Conservation (phyloP, 345 rosid species). For the Boechera stricta region DNA sequence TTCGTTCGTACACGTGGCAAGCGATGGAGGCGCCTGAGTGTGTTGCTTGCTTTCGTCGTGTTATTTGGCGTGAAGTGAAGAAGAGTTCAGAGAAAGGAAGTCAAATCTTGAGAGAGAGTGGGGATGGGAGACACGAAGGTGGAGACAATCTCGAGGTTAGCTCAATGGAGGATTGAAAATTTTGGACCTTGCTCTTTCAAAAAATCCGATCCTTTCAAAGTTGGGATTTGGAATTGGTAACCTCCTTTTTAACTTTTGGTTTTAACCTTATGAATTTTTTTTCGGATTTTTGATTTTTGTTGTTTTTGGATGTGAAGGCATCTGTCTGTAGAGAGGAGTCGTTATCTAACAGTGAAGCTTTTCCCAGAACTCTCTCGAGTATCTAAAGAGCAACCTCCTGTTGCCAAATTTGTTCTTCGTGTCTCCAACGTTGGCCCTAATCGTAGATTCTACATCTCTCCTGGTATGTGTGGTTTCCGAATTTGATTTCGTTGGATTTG, state of each 20-base stretch:
- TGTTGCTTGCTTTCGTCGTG: conserved; percentile 39
- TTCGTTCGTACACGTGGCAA: conserved; percentile 42
- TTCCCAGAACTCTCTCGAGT: conserved; percentile 77
- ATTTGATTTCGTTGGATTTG: not conserved
- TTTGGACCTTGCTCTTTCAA: conserved; percentile 77
- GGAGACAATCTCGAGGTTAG: conserved; percentile 86
- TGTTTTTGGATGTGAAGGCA: conserved; percentile 55
- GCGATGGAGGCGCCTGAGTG: conserved; percentile 11
- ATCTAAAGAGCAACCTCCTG: conserved; percentile 80
- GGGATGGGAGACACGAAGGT: conserved; percentile 81
- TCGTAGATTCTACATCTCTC: conserved; percentile 63
- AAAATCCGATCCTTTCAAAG: conserved; percentile 87
- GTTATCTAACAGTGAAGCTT: conserved; percentile 68
- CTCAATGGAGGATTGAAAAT: conserved; percentile 91
- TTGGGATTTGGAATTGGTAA: conserved; percentile 98
- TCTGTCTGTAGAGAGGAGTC: conserved; percentile 83
- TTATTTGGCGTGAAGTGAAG: conserved; percentile 42
- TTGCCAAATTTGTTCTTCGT: conserved; percentile 73
- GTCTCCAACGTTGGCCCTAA: conserved; percentile 62
- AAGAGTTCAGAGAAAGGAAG: conserved; percentile 27
- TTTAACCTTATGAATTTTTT: not conserved
- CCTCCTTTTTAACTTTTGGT: not conserved
- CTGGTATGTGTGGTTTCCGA: conserved; percentile 36
- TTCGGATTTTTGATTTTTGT: not conserved
- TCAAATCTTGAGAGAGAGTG: conserved; percentile 34